Evolutionary conservation across 495 filamentous ascomycete species (phyloP), one percentile per base, ranked within the genome.

Genomic region (Jackrogersella minutella): DNA sequence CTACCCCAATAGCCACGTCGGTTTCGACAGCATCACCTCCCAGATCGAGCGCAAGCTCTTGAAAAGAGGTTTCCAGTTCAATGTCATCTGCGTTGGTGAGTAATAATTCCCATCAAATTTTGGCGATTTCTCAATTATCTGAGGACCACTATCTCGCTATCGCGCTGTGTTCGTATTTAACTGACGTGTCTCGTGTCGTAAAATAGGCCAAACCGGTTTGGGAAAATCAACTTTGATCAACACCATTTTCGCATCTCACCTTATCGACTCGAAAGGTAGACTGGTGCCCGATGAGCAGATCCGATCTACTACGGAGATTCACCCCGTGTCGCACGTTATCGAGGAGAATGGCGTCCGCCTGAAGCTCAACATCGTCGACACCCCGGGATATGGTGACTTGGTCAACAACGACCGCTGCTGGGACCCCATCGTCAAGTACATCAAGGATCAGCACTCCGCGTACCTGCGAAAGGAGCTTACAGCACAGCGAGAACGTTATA

Each of bases 401-500:
- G 95, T 99, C 77, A 98, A 99, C 88, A 99, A 99, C 81, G 96
- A 98, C 75, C 93, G 96, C 76, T 99, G 95, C 72, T 99, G 95
- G 95, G 90, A 96, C 72, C 94, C 96, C 50, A 99, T 99, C 76
- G 93, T 99, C 82, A 98, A 98, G 83, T 99, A 99, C 81, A 99
- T 99, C 86, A 99, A 99, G 85, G 96, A 99, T 80, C 95, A 99
- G 83, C 96, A 99, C 84, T 96, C 92, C n/a, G 93, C 96, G 71
- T 99, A 97, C 81, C 91, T 99, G 49, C 91, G 96, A 78, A 99
- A 99, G 84, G 95, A 99, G 76, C 93, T 99, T 69, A 98, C 95
- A n/a, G 95, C 95, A 68, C 96, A 99, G 84, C 91, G 95, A 78
- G 95, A 99, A 79, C 91, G 95, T 68, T 98, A 99, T 77, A 97